Conservation (phyloP, 2,329 filamentous ascomycete species). For the Aspergillus luchuensis region DNA sequence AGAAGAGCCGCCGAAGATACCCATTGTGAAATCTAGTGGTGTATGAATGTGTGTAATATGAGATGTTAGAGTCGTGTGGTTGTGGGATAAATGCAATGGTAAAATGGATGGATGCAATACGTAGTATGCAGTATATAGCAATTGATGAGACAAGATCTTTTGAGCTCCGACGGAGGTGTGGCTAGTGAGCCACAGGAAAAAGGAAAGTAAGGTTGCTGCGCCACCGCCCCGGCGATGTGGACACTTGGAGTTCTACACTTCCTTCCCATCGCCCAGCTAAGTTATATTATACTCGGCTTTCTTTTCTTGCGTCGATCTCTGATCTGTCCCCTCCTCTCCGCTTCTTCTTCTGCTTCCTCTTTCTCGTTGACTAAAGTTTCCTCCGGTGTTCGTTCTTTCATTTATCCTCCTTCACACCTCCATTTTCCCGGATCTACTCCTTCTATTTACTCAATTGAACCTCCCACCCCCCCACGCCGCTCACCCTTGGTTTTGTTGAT, state of each 20-base stretch:
- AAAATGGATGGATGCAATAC: no score
- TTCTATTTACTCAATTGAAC: conserved; percentile 40
- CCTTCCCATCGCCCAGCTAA: background rate
- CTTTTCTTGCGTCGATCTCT: conserved; percentile 3
- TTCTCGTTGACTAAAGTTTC: background rate
- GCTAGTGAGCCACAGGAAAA: conserved; percentile 13
- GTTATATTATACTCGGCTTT: background rate
- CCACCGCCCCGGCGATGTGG: conserved; percentile 25
- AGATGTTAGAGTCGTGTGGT: background rate
- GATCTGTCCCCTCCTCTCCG: conserved; percentile 10
- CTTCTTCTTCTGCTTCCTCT: conserved; percentile 11
- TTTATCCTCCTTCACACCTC: conserved; percentile 10
- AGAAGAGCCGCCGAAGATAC: conserved; percentile 43
- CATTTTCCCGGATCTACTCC: conserved; percentile 3
- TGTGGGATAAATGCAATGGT: background rate
- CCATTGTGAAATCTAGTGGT: conserved; percentile 30
- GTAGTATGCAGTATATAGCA: no score
- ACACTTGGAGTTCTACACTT: conserved; percentile 23
- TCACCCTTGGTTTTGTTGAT: conserved; percentile 44
- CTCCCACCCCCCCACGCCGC: background rate
- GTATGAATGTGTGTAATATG: background rate
- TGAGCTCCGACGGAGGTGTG: conserved; percentile 15
- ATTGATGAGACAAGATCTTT: conserved; percentile 14
- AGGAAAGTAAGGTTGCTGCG: conserved; percentile 12
- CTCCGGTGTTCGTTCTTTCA: background rate